A percentile compares a stretch with the other conserved stretches of the same genome.
Conservation (phyloP, 2,329 filamentous ascomycete genomes). For the Exophiala sp. region DNA sequence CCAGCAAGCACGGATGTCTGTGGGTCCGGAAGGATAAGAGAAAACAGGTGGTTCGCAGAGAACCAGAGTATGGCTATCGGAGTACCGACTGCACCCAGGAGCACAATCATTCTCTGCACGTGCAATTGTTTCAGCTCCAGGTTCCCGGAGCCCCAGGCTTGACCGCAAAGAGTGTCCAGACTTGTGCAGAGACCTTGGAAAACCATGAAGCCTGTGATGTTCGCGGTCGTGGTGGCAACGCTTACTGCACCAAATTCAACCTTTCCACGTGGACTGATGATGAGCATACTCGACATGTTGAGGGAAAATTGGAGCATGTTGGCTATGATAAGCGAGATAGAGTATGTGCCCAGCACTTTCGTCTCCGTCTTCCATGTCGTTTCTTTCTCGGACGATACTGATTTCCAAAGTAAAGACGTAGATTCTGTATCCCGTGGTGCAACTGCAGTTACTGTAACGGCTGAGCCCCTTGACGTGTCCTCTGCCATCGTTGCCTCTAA, state of each 20-base stretch:
- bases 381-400: neutral
- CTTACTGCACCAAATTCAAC: conserved; percentile 58
- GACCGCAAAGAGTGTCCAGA: conserved; percentile 80
- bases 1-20: conserved; percentile 63
- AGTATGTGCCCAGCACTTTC: conserved; percentile 11
- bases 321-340: conserved; percentile 16
- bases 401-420: neutral
- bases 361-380: conserved; percentile 19
- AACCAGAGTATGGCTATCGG: conserved; percentile 65
- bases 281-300: conserved; percentile 66
- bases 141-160: conserved; percentile 78
- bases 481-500: neutral
- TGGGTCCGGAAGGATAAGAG: conserved; percentile 59
- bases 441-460: neutral
- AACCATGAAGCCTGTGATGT: conserved; percentile 65
- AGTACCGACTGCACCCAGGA: conserved; percentile 62
- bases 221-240: conserved; percentile 65
- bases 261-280: conserved; percentile 64
- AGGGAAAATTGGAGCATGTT: conserved; percentile 41
- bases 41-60: conserved; percentile 56
- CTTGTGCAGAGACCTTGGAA: conserved; percentile 73
- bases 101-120: conserved; percentile 67
- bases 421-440: neutral
- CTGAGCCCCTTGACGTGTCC: neutral
- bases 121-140: conserved; percentile 74